These are phyloP conservation scores for Thalia dealbata DNA, from an alignment of 176 grass and related monocot species.

Conservation along the genomic window DNA sequence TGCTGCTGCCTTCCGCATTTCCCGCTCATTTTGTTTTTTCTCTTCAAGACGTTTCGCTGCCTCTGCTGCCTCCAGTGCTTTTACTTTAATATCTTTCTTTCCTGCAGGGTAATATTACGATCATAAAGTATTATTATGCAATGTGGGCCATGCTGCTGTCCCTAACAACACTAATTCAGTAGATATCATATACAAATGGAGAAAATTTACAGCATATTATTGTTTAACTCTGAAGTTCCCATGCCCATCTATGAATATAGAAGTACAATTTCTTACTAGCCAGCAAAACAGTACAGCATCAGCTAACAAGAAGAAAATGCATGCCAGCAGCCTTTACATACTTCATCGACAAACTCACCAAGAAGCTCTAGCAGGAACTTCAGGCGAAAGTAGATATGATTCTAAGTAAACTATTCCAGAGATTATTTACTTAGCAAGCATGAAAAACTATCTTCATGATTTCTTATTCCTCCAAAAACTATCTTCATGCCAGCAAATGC, in stretches of 20 bases:
- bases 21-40: constrained; percentile 63
- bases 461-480: background rate
- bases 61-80: constrained; percentile 84
- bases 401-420: no score
- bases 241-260: background rate
- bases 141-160: background rate
- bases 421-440: background rate
- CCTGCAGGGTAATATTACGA: constrained; percentile 29
- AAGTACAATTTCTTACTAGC: background rate
- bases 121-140: background rate
- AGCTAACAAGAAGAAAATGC: no score
- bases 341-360: no score
- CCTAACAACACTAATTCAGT: no score
- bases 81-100: constrained; percentile 87
- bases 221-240: background rate
- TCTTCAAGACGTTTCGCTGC: constrained; percentile 66
- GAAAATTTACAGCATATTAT: background rate
- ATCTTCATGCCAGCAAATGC: no score
- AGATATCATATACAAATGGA: background rate
- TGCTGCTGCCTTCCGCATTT: constrained; percentile 65
- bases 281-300: background rate
- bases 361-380: no score
- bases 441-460: no score
- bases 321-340: no score
- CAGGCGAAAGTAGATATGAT: no score